These are phyloP conservation scores for Neofusicoccum umdonicola DNA, from an alignment of 2,329 filamentous ascomycete genomes.

Conservation along the genomic window DNA sequence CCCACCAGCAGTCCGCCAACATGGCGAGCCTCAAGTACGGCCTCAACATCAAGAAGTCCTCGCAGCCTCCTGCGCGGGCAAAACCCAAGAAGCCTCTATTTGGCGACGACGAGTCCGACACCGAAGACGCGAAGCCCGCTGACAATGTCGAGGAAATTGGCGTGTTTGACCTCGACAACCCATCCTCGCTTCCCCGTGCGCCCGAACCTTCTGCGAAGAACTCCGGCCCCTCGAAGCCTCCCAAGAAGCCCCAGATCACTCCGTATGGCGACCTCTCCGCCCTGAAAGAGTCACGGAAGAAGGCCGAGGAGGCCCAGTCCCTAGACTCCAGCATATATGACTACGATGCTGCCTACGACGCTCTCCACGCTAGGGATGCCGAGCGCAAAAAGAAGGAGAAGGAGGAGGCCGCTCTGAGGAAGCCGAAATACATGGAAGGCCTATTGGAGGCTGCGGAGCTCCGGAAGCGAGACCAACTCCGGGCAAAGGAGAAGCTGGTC, in stretches of 20 bases:
- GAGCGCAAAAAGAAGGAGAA: slow-evolving; percentile 56
- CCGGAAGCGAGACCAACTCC: slow-evolving; percentile 72
- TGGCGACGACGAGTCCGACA: slow-evolving; percentile 57
- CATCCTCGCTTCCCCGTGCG: slow-evolving; percentile 23
- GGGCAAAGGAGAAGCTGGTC: slow-evolving; percentile 78
- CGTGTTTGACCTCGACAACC: slow-evolving; percentile 48
- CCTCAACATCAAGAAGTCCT: slow-evolving; percentile 61
- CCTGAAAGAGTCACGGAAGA: slow-evolving; percentile 60
- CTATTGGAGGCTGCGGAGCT: slow-evolving; percentile 71
- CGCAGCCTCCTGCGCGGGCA: slow-evolving; percentile 18
- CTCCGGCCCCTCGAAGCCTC: slow-evolving; percentile 28
- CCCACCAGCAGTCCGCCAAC: neutral
- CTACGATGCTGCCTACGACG: slow-evolving; percentile 80
- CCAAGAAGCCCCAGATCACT: slow-evolving; percentile 32
- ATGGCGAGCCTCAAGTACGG: slow-evolving; percentile 52
- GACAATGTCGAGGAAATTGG: slow-evolving; percentile 55
- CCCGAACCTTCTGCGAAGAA: slow-evolving; percentile 30
- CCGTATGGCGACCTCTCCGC: slow-evolving; percentile 65
- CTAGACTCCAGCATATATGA: slow-evolving; percentile 77
- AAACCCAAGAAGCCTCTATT: slow-evolving; percentile 43
- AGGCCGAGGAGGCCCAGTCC: slow-evolving; percentile 63
- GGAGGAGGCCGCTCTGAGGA: slow-evolving; percentile 57
- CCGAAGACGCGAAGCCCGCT: slow-evolving; percentile 42
- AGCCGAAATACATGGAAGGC: slow-evolving; percentile 76
- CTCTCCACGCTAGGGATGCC: slow-evolving; percentile 58